Base-by-base conservation (phyloP, 192 early-diverging fungal genomes). In the Piromyces finnis region DNA sequence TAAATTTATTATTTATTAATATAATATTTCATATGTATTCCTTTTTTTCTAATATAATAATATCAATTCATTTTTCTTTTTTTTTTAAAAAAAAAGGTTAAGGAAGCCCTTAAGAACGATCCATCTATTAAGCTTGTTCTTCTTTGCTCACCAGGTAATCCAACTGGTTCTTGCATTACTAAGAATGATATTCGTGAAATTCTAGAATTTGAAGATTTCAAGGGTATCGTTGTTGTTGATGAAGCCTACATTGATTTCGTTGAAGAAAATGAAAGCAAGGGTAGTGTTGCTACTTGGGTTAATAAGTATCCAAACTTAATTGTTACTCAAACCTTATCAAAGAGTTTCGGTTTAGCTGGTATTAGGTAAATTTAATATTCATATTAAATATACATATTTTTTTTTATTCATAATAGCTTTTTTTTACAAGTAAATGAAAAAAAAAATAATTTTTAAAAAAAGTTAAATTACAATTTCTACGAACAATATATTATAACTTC, bases 201-300 rank as follows among this genome's bases (percentile, higher is more conserved):
- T 12, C 84, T 97, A 12, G 89, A 94, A 28, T 88, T 88, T 82
- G 85, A 87, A 39, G 88, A 87, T 13, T 95, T 88, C 84, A 88
- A 88, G 28, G 97, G 97, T 6, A 82, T 99, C n/a, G 95, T 99
- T 7, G 93, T 94, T 16, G 92, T 99, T 2, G 98, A 99, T 87
- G 98, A 99, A 85, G 98, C 98, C 5, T 98, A 99, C 84, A 91
- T 98, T 29, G 98, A 99, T 85, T 99, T 99, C 88, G 89, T 93
- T 80, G 88, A 90, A 29, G 77, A 87, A 17, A 86, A 85, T 14
- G 82, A 77, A 41, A 86, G 87, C 30, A 90, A 91, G 28, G 89
- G 89, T n/a, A 91, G 92, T 17, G 91, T 93, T 11, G 94, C 93
- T 5, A 82, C 83, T 36, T 95, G 95, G 93, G 91, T 95, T 28